phyloP scores from a whole-genome alignment of 1,284 basidiomycete species.

The Taiwanofungus camphoratus region DNA sequence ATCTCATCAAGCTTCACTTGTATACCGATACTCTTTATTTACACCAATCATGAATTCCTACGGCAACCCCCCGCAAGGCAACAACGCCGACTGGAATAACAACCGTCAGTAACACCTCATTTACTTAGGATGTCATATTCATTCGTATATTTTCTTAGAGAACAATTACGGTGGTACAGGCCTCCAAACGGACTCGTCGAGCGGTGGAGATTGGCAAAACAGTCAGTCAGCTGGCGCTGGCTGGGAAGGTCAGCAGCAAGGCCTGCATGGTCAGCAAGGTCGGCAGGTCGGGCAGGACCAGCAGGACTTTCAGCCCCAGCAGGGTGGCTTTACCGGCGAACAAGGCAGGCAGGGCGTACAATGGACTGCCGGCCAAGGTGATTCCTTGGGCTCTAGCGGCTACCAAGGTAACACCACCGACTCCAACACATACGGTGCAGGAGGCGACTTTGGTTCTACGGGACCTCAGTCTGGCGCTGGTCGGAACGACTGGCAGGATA shows the following conservation, averaged over 20 bases:
- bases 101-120: neutral
- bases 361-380: constrained; percentile 12
- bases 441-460: constrained; percentile 13
- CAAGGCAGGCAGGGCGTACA: constrained; percentile 5
- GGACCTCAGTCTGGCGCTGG: constrained; percentile 2
- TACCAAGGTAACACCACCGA: constrained; percentile 18
- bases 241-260: neutral
- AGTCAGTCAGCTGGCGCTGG: too few relatives aligned
- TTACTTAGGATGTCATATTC: too few relatives aligned
- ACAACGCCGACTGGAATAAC: neutral
- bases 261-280: constrained; percentile 1
- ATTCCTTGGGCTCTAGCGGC: constrained; percentile 16
- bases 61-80: constrained; percentile 5
- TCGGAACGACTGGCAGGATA: constrained; percentile 3
- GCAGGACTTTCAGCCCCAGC: neutral
- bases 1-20: too few relatives aligned
- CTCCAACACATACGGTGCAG: constrained; percentile 16
- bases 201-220: too few relatives aligned
- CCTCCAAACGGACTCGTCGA: too few relatives aligned
- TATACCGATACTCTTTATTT: too few relatives aligned
- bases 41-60: constrained; percentile 5
- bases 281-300: constrained; percentile 3
- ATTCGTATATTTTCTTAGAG: too few relatives aligned
- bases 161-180: too few relatives aligned
- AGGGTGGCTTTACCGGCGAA: constrained; percentile 1